A percentile compares a stretch with the other conserved stretches of the same genome.
These are phyloP conservation scores for Yarrowia bubula DNA, from an alignment of 805 yeast genomes.

Conservation along the genomic window DNA sequence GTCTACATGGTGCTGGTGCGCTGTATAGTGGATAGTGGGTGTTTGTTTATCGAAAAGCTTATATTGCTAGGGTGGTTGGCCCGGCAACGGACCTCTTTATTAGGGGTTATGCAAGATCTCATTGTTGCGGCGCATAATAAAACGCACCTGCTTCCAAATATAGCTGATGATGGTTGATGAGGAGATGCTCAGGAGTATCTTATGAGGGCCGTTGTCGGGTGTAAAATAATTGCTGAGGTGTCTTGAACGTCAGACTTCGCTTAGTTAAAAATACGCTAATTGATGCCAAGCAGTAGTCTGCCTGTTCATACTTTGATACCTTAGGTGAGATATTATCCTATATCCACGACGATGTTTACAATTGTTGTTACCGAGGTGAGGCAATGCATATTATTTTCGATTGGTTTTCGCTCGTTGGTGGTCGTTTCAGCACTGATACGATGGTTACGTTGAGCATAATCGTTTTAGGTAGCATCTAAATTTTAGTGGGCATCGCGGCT, in stretches of 20 bases:
- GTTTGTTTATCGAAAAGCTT: constrained; percentile 22
- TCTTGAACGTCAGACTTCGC: no score
- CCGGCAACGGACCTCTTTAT: not conserved
- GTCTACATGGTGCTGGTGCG: constrained; percentile 7
- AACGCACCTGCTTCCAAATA: not conserved
- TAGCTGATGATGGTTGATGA: not conserved
- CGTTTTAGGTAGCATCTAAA: not conserved
- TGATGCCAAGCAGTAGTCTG: no score
- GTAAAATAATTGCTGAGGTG: not conserved
- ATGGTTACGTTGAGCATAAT: not conserved
- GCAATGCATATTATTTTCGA: no score
- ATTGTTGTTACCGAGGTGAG: not conserved
- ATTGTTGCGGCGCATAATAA: constrained; percentile 2
- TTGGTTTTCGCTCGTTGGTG: not conserved
- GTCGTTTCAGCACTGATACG: not conserved
- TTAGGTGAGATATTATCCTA: not conserved
- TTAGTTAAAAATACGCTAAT: no score
- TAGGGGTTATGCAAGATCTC: constrained; percentile 14
- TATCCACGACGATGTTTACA: not conserved
- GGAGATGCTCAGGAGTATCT: not conserved
- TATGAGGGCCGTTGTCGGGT: not conserved
- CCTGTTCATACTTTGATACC: no score
- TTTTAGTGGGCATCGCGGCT: not conserved
- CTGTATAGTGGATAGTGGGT: not conserved
- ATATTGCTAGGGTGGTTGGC: not conserved